Evolutionary conservation across 176 grass and related monocot species (phyloP), one percentile per base, ranked within the genome.

Genomic region (Stipa capillata): DNA sequence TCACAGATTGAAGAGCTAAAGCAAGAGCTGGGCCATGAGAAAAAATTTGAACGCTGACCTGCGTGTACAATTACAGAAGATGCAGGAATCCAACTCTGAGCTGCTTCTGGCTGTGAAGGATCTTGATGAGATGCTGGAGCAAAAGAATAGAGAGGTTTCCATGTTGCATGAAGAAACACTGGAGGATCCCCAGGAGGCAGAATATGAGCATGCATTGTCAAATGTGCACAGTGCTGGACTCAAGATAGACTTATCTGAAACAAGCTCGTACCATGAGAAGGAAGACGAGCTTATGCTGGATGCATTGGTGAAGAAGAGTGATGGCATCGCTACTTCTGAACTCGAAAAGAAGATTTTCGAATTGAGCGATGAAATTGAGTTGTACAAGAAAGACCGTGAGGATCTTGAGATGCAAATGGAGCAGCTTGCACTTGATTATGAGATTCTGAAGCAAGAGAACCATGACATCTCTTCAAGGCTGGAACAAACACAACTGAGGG

Each of bases 351-450:
- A 93, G 69, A 88, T 94, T 81, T 23, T 88, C 21, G 92, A 93
- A 64, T 73, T 96, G 79, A 96, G 65, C 31, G 89, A 78, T 65
- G 97, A 93, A 82, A 77, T 93, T 20, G 92, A 95, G 55, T 63
- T 95, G 69, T 99, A 93, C 80, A 96, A 79, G 77, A 93, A 96
- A 78, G 97, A 99, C 12, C 85, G 90, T 49, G 92, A 99, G 72
- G 97, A 99, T 20, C 68, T 96, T 0, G 90, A 93, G 79, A 93
- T 99, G 92, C 97, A 99, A 84, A 95, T 99, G 90, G 97, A 99
- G 72, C 97, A 96, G 72, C 87, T 99, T 74, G 97, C 90, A 76
- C 86, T 96, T 76, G 97, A 99, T 68, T 96, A 96, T 47, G 97
- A 99, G 85, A 99, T 99, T 82, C 45, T 99, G 66, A 99, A 96